Base-by-base conservation (phyloP, 768 basidiomycete genomes). In the Asterophora lycoperdoides region DNA sequence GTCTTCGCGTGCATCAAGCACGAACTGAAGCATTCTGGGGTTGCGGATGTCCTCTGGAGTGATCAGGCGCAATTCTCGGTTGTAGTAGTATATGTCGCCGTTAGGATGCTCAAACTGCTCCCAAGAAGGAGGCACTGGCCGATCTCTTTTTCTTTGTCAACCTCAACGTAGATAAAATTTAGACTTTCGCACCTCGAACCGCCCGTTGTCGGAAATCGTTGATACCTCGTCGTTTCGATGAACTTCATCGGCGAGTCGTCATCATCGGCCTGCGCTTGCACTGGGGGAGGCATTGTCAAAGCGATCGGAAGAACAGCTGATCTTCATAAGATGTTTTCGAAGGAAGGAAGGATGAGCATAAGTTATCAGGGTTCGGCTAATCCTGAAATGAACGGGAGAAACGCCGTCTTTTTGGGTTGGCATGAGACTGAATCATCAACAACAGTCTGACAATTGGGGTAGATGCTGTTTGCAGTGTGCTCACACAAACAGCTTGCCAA, bases 41-140 rank as follows among this genome's bases (percentile, higher is more conserved):
- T 69, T 56, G 19, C 64, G 62, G 38, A 76, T 65, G 52, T 75
- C 61, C 47, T 73, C 72, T 6, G 69, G 64, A 1, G 74, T 72
- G 39, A 72, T 64, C 41, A 75, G 42, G 15, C 67, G 66, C 35
- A 69, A 55, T 14, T 53, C 49, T 18, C 51, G 51, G 53, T 75
- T 64, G 57, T 69, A 68, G 59, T 64, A 77, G 56, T 77, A 77
- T 37, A 68, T 54, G 60, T 73, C 73, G 58, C 70, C 71, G 52
- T 74, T 75, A n/a, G 74, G 71, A 51, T 76, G 73, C 37, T 60
- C 33, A 47, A 63, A 64, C 46, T 60, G 60, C 37, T 61, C 58
- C 76, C 76, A 77, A 23, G 53, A 34, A 6, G n/a, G 19, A 13
- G 60, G 60, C 5, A 60, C 34, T 10, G 49, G 43, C 9, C 45